phyloP scores from a whole-genome alignment of 805 yeast genomes.

The Pichia thaimueangensis region DNA sequence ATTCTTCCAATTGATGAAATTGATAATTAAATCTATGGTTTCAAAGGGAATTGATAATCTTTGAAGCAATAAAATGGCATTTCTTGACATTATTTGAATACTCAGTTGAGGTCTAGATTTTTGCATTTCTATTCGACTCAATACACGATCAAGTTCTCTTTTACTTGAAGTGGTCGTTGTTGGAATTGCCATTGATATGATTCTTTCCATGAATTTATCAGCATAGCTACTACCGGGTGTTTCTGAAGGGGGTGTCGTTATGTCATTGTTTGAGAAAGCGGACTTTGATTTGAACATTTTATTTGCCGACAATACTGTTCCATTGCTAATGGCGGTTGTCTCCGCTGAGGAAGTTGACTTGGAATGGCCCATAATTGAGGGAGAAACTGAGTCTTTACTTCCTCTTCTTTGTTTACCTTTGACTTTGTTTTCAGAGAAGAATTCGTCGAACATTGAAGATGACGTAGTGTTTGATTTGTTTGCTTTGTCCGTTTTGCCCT shows the following conservation, averaged over 20 bases:
- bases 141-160: constrained; percentile 30
- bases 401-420: neutral
- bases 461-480: neutral
- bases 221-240: constrained; percentile 31
- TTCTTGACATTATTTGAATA: constrained; percentile 61
- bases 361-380: neutral
- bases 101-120: constrained; percentile 62
- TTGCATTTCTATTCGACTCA: constrained; percentile 53
- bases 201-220: constrained; percentile 67
- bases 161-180: constrained; percentile 44
- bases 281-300: constrained; percentile 3
- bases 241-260: no score
- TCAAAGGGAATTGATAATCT: constrained; percentile 58
- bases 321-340: neutral
- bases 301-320: neutral
- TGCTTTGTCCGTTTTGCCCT: neutral
- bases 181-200: constrained; percentile 68
- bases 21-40: constrained; percentile 48
- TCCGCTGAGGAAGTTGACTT: neutral
- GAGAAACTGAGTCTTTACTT: neutral
- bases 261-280: neutral
- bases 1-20: constrained; percentile 57
- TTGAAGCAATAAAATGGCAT: constrained; percentile 56
- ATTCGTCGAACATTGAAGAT: constrained; percentile 3
- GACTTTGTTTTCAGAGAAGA: neutral